These are phyloP conservation scores for Claviceps paspali DNA, from an alignment of 2,329 filamentous ascomycete genomes.

Conservation along the genomic window DNA sequence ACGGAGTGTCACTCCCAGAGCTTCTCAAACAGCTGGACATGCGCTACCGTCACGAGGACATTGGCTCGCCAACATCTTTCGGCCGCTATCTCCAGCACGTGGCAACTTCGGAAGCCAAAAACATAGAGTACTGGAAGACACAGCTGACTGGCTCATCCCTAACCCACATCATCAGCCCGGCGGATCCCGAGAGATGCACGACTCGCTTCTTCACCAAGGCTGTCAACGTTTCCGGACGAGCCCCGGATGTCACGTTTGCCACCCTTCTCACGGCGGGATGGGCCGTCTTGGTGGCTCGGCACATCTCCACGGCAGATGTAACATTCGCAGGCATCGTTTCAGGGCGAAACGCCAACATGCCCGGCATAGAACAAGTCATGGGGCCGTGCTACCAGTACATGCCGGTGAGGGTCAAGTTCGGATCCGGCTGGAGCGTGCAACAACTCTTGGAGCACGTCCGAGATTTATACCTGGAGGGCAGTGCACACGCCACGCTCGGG, in stretches of 20 bases:
- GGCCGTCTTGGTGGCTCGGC: constrained; percentile 12
- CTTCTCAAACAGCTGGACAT: constrained; percentile 45
- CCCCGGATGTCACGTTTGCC: constrained; percentile 12
- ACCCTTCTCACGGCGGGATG: constrained; percentile 15
- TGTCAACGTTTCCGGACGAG: constrained; percentile 11
- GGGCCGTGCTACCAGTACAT: constrained; percentile 17
- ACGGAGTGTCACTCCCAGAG: constrained; percentile 10
- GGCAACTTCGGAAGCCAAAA: constrained; percentile 19
- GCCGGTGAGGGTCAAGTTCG: constrained; percentile 13
- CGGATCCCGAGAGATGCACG: constrained; percentile 6
- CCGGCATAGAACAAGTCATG: constrained; percentile 12
- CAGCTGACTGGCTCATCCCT: constrained; percentile 41
- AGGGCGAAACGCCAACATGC: constrained; percentile 11
- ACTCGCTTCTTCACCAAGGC: constrained; percentile 13
- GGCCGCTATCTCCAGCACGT: constrained; percentile 31
- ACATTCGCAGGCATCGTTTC: constrained; percentile 15
- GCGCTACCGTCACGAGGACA: constrained; percentile 20
- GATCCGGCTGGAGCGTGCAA: constrained; percentile 9
- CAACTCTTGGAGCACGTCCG: constrained; percentile 12
- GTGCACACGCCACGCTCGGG: constrained; percentile 11
- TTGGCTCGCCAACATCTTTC: constrained; percentile 23
- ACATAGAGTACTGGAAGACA: constrained; percentile 44
- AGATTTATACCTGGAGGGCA: constrained; percentile 11
- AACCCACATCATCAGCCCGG: constrained; percentile 14
- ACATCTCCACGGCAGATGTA: constrained; percentile 10